phyloP scores from a whole-genome alignment of 371 early-diverging fungal genomes.

The Smittium culicis region DNA sequence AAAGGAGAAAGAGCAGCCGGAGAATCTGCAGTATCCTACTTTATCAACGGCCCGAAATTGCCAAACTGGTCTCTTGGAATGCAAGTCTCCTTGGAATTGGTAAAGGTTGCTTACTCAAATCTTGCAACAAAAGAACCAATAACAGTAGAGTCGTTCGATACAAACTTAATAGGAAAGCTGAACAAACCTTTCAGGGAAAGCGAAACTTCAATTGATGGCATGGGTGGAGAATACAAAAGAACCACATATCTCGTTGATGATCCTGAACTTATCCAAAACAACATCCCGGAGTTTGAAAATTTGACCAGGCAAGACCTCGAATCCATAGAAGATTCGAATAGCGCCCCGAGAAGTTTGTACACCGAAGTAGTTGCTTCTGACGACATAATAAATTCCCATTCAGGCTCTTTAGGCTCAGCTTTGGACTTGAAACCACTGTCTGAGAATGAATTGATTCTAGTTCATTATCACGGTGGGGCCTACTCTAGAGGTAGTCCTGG shows the following conservation, averaged over 20 bases:
- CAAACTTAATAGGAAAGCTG: background rate
- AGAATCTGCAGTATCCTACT: background rate
- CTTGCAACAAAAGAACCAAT: background rate
- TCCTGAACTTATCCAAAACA: background rate
- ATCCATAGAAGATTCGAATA: no score
- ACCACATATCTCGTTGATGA: background rate
- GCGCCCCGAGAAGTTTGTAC: background rate
- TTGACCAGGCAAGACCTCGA: background rate
- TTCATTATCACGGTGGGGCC: conserved; percentile 26
- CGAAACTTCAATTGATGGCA: background rate
- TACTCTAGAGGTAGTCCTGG: conserved; percentile 18
- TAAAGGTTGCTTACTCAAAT: background rate
- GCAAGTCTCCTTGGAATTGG: background rate
- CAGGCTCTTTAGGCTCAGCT: background rate
- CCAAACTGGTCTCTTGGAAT: background rate
- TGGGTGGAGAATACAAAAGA: background rate
- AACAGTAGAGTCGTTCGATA: background rate
- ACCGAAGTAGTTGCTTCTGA: conserved; percentile 9
- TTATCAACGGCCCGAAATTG: background rate
- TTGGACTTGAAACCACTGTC: conserved; percentile 14
- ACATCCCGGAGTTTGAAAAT: background rate
- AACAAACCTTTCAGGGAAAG: conserved; percentile 1
- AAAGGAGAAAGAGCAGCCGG: background rate
- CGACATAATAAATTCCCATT: background rate
- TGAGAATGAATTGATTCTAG: conserved; percentile 12